These are phyloP conservation scores for Phytophthora pistaciae DNA, from an alignment of 352 stramenopile genomes.

Conservation along the genomic window DNA sequence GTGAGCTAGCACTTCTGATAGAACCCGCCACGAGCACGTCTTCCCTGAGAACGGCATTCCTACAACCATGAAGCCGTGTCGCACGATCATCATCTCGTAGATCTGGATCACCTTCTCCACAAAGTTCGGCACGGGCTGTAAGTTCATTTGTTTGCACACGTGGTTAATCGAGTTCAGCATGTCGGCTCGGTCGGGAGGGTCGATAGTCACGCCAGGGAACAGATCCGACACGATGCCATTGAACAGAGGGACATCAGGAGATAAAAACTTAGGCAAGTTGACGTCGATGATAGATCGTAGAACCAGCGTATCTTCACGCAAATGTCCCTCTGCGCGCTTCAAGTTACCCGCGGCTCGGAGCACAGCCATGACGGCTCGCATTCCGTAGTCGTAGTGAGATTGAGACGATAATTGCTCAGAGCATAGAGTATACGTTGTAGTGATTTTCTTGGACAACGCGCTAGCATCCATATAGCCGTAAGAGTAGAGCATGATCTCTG, in stretches of 20 bases:
- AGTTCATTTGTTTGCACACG: conserved; percentile 81
- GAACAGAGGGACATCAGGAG: conserved; percentile 94
- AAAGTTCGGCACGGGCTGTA: conserved; percentile 92
- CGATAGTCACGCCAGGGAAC: conserved; percentile 92
- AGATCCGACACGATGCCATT: conserved; percentile 95
- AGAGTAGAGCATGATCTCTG: conserved; percentile 95
- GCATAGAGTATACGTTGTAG: conserved; percentile 94
- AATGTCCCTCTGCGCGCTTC: conserved; percentile 80
- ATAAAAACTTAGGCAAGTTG: conserved; percentile 95
- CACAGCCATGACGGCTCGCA: conserved; percentile 95
- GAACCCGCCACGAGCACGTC: conserved; percentile 90
- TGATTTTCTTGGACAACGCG: conserved; percentile 94
- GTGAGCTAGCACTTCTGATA: conserved; percentile 89
- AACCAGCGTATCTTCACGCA: conserved; percentile 91
- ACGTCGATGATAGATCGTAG: conserved; percentile 95
- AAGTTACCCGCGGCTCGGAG: conserved; percentile 94
- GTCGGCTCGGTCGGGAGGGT: conserved; percentile 87
- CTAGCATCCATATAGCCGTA: conserved; percentile 94
- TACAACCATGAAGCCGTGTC: conserved; percentile 97
- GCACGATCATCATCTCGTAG: conserved; percentile 98
- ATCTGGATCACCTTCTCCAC: conserved; percentile 96
- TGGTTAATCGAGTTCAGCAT: conserved; percentile 87
- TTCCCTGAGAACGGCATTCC: conserved; percentile 96
- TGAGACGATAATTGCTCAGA: conserved; percentile 95
- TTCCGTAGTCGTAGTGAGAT: conserved; percentile 97